Percentiles rank a stretch among this genome's conserved stretches.
Evolutionary conservation across 2,329 filamentous ascomycete genomes (phyloP).

Genomic region (Aureobasidium sp.): DNA sequence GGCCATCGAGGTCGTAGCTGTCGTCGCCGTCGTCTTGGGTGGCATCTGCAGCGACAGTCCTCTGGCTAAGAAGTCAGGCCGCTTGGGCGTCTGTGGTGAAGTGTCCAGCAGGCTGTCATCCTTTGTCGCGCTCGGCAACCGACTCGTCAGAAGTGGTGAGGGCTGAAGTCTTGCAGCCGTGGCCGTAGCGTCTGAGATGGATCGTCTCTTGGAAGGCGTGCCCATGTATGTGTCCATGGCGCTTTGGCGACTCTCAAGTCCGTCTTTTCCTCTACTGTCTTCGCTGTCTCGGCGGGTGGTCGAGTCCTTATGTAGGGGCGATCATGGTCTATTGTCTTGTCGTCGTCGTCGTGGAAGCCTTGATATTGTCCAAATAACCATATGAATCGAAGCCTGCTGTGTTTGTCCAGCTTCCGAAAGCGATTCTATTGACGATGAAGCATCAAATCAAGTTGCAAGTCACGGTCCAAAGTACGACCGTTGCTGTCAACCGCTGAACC

Average conservation of each 20-base stretch:
- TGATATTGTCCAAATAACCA: background rate
- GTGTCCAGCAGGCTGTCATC: constrained; percentile 36
- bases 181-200: constrained; percentile 35
- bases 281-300: background rate
- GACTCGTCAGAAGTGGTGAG: constrained; percentile 37
- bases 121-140: constrained; percentile 28
- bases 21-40: constrained; percentile 35
- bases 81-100: constrained; percentile 54
- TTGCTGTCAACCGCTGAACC: constrained; percentile 1
- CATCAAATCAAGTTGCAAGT: background rate
- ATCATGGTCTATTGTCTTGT: background rate
- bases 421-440: background rate
- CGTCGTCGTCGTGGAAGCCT: background rate
- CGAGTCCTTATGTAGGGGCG: background rate
- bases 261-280: background rate
- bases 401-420: background rate
- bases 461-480: constrained; percentile 3
- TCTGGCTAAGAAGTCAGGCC: constrained; percentile 53
- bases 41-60: constrained; percentile 66
- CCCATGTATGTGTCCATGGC: constrained; percentile 14
- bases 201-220: constrained; percentile 33
- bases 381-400: background rate
- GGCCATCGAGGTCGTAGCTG: constrained; percentile 28
- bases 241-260: background rate
- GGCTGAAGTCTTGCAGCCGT: constrained; percentile 28